A percentile compares a stretch with the other conserved stretches of the same genome.
These are phyloP conservation scores for Prunus dulcis DNA, from an alignment of 306 rosid species.

Conservation along the genomic window DNA sequence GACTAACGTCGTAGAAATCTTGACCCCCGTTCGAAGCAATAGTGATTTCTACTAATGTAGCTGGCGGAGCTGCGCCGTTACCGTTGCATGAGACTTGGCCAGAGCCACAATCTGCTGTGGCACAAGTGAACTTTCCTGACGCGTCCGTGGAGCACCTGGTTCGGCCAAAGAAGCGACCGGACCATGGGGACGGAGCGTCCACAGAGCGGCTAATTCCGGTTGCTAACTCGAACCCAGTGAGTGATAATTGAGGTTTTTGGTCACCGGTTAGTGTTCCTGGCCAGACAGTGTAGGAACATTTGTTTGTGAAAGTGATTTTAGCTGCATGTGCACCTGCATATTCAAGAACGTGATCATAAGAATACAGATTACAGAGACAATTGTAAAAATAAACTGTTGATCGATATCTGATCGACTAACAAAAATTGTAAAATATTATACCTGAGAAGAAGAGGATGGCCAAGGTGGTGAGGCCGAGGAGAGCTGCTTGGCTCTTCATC, in stretches of 20 bases:
- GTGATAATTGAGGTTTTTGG: neutral
- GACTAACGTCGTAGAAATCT: conserved; percentile 70
- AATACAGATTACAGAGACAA: too few relatives aligned
- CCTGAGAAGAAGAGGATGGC: conserved; percentile 6
- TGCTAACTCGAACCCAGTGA: conserved; percentile 21
- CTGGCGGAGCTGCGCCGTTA: conserved; percentile 39
- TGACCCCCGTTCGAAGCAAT: conserved; percentile 44
- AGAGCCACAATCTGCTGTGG: conserved; percentile 63
- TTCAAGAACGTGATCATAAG: neutral
- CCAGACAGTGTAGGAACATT: conserved; percentile 20
- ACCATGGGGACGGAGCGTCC: conserved; percentile 46
- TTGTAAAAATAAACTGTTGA: too few relatives aligned
- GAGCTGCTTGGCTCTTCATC: neutral
- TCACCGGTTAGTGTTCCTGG: conserved; percentile 20
- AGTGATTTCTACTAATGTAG: conserved; percentile 58
- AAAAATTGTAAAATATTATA: neutral
- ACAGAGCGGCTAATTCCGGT: neutral
- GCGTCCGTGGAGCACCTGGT: conserved; percentile 49
- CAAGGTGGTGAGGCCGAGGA: conserved; percentile 1
- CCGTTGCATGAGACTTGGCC: conserved; percentile 50
- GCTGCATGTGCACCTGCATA: neutral
- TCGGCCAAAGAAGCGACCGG: conserved; percentile 66
- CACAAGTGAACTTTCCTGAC: conserved; percentile 49
- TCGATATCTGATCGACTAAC: too few relatives aligned
- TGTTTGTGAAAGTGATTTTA: conserved; percentile 18